Evolutionary conservation across 2,329 filamentous ascomycete species (phyloP).

Genomic region (Ophiosphaerella herpotricha): DNA sequence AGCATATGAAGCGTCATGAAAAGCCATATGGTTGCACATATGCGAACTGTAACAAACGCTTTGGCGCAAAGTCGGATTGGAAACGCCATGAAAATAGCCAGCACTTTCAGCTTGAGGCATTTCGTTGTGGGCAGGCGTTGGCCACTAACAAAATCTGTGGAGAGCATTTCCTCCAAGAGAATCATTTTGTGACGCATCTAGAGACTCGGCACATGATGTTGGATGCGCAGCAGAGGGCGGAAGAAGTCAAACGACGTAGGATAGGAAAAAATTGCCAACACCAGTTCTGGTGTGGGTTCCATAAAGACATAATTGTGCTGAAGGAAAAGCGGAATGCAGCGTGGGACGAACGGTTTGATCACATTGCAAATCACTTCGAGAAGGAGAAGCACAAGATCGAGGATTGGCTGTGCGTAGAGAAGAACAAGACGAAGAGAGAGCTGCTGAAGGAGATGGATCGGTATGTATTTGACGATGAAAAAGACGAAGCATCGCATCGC

Average conservation of each 20-base stretch:
- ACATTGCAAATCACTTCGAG: conserved; percentile 75
- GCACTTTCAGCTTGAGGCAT: conserved; percentile 73
- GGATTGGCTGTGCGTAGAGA: conserved; percentile 59
- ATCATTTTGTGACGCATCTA: conserved; percentile 68
- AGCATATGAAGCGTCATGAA: conserved; percentile 81
- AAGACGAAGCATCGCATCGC: conserved; percentile 3
- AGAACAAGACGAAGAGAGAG: conserved; percentile 42
- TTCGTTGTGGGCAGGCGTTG: conserved; percentile 63
- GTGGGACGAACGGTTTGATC: conserved; percentile 67
- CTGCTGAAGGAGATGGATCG: conserved; percentile 23
- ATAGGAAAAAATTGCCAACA: conserved; percentile 68
- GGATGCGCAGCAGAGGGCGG: conserved; percentile 33
- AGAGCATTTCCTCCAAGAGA: conserved; percentile 62
- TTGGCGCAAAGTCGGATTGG: conserved; percentile 95
- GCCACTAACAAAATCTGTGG: conserved; percentile 52
- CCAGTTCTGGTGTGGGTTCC: conserved; percentile 90
- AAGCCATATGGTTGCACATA: conserved; percentile 84
- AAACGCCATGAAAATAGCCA: conserved; percentile 86
- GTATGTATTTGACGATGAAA: conserved; percentile 22
- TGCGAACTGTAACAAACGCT: conserved; percentile 68
- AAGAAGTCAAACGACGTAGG: conserved; percentile 58
- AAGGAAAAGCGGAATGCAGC: conserved; percentile 57
- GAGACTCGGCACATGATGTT: conserved; percentile 52
- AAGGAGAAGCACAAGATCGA: conserved; percentile 58
- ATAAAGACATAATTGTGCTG: conserved; percentile 60